Conservation (phyloP, 257 asterid genomes). For the Pogostemon cablin region DNA sequence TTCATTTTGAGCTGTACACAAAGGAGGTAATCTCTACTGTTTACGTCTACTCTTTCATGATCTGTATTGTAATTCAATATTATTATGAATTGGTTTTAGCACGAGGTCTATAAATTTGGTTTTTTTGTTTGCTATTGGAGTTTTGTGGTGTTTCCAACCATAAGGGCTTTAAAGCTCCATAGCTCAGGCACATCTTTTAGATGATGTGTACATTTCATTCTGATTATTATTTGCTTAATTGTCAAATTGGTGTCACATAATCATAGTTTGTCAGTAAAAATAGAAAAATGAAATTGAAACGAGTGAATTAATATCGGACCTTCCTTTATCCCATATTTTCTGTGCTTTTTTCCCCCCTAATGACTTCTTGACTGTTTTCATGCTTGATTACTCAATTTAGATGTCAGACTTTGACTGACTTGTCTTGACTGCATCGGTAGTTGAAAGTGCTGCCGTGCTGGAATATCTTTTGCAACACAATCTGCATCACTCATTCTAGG, state of each 20-base stretch:
- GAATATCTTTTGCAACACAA: background rate
- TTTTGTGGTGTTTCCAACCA: background rate
- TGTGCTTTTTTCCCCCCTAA: background rate
- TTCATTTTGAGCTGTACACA: conserved; percentile 84
- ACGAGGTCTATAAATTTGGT: background rate
- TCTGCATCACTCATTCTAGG: background rate
- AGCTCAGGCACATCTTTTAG: background rate
- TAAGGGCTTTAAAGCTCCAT: background rate
- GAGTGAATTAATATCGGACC: background rate
- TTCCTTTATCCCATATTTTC: background rate
- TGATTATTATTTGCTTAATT: background rate
- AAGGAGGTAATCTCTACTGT: conserved; percentile 60
- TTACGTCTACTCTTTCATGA: background rate
- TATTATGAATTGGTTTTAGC: background rate
- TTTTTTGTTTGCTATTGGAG: background rate
- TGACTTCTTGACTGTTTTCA: background rate
- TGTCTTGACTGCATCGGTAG: background rate
- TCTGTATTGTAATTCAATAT: background rate
- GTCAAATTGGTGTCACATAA: background rate
- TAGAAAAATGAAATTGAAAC: background rate
- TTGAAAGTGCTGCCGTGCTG: background rate
- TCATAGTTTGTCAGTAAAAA: background rate
- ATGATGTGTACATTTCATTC: background rate
- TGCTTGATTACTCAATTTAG: background rate
- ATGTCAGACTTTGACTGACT: background rate